phyloP scores from a whole-genome alignment of 306 rosid genomes.

The Sicyos edulis region DNA sequence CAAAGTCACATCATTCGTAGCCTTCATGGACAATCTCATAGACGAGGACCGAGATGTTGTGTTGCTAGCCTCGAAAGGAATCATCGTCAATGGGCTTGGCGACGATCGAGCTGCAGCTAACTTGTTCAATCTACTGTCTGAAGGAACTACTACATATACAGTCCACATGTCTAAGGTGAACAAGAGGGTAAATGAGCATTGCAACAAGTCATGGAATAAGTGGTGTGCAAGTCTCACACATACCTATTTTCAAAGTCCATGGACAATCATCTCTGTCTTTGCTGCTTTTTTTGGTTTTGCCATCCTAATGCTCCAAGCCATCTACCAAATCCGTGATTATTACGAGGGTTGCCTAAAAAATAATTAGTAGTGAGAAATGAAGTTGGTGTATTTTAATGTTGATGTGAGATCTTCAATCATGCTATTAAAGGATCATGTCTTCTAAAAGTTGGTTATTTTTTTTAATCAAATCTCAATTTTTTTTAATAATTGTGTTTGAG shows the following conservation, averaged over 20 bases:
- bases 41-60: slow-evolving; percentile 36
- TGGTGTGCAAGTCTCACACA: slow-evolving; percentile 28
- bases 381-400: too few relatives aligned
- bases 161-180: slow-evolving; percentile 4
- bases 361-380: too few relatives aligned
- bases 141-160: background rate
- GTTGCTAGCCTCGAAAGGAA: slow-evolving; percentile 19
- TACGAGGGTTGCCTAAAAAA: background rate
- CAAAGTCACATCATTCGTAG: slow-evolving; percentile 30
- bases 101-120: slow-evolving; percentile 27
- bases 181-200: slow-evolving; percentile 4
- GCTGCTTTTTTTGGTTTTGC: slow-evolving; percentile 24
- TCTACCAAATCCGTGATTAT: background rate
- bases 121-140: slow-evolving; percentile 22
- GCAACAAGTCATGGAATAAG: slow-evolving; percentile 4
- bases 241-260: slow-evolving; percentile 26
- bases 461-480: too few relatives aligned
- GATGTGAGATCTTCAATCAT: too few relatives aligned
- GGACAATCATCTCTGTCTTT: slow-evolving; percentile 22
- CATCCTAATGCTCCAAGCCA: background rate
- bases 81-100: slow-evolving; percentile 34
- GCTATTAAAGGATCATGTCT: too few relatives aligned
- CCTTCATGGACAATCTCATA: slow-evolving; percentile 44
- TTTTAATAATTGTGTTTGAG: too few relatives aligned
- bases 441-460: too few relatives aligned